Base-by-base conservation (phyloP, 2,329 filamentous ascomycete genomes). In the Davidsoniella neocaledoniae region DNA sequence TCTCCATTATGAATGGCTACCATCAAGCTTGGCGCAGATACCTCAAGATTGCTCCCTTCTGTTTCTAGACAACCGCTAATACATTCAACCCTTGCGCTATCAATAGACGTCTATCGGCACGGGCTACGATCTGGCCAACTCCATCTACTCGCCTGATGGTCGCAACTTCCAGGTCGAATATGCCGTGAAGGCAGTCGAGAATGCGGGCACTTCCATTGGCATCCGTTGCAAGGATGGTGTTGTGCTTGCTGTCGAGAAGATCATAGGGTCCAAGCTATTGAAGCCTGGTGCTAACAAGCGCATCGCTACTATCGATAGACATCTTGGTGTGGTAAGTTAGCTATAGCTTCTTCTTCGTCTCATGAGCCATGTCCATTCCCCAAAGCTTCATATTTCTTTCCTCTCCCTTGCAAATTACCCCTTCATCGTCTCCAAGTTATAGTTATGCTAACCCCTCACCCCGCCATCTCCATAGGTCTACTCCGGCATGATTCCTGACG, bases 131-230 rank as follows among this genome's bases (percentile, higher is more conserved):
- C 83, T 98, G 61, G 86, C 86, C 66, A 98, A 98, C 77, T 96
- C 91, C 63, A 93, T 96, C 73, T 98, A 96, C 76, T 96, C 91
- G 45, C 91, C 91, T 57, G 91, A 98, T 71, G 91, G 91, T 64
- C 85, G 91, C 60, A 98, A 98, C 68, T 98, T 98, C 68, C 91
- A 98, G 70, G 86, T 93, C 67, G 91, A 98, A 75, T 98, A 98
- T 67, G 91, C 91, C 58, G 83, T 93, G 59, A 98, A 98, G 74
- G 91, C 91, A 51, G 91, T 98, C 56, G 91, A 98, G 72, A 96
- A 93, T 62, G 91, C 90, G 57, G 90, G 91, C 62, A 98, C 91
- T 50, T 87, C 88, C 49, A 79, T 98, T 66, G 91, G 91, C 59
- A 94, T 98, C 67, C 78, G 87, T 65, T 94, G 87, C 76, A 94